Evolutionary conservation across 129 eudicot genomes (phyloP).

Genomic region (Saposhnikovia divaricata): DNA sequence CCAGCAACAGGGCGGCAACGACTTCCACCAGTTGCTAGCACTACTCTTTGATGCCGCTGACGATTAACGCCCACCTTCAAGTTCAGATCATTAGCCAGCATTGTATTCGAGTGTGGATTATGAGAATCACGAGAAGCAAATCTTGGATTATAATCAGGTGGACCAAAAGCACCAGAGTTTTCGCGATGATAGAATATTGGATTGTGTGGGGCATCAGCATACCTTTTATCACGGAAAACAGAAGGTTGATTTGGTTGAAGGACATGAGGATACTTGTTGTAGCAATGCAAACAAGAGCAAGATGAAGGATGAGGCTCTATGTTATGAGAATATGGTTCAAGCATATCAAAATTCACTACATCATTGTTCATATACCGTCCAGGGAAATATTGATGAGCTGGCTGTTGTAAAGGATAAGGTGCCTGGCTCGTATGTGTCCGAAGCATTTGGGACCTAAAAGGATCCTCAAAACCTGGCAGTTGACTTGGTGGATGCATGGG

Average conservation of each 20-base stretch:
- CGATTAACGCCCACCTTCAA: constrained; percentile 26
- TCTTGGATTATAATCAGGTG: constrained; percentile 29
- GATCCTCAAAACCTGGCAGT: constrained; percentile 46
- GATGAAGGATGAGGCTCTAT: constrained; percentile 47
- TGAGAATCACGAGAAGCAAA: constrained; percentile 34
- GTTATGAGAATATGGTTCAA: constrained; percentile 27
- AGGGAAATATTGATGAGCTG: constrained; percentile 41
- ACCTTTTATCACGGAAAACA: constrained; percentile 25
- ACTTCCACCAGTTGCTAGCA: constrained; percentile 37
- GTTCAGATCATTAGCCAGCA: constrained; percentile 48
- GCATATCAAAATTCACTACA: constrained; percentile 21
- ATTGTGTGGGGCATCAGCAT: constrained; percentile 25
- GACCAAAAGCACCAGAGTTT: constrained; percentile 21
- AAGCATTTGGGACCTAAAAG: constrained; percentile 47
- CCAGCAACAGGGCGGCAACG: constrained; percentile 63
- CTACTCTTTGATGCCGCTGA: constrained; percentile 48
- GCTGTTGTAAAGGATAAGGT: constrained; percentile 33
- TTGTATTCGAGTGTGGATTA: constrained; percentile 25
- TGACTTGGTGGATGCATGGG: constrained; percentile 28
- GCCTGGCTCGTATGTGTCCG: constrained; percentile 28
- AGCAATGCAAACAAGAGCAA: constrained; percentile 72
- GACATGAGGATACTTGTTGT: constrained; percentile 45
- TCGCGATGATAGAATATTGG: constrained; percentile 34
- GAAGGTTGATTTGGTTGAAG: constrained; percentile 34
- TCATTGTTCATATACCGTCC: constrained; percentile 46